phyloP scores from a whole-genome alignment of 2,329 filamentous ascomycete genomes.

The Aspergillus tamarii region DNA sequence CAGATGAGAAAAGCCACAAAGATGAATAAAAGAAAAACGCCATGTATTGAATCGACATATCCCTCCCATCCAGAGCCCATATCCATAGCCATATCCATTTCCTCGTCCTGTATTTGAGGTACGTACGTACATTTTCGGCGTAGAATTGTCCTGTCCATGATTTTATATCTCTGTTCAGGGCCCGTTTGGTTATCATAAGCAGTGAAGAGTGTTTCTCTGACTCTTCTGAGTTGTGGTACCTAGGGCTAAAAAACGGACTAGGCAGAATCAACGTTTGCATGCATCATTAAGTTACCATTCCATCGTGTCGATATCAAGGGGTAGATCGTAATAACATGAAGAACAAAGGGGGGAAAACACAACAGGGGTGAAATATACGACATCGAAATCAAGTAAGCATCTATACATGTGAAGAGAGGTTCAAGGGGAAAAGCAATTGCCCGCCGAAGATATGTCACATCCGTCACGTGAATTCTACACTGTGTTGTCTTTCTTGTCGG shows the following conservation, averaged over 20 bases:
- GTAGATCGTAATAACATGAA: conserved; percentile 1
- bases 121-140: neutral
- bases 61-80: neutral
- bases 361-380: neutral
- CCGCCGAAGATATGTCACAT: neutral
- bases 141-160: neutral
- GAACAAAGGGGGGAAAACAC: neutral
- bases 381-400: neutral
- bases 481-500: conserved; percentile 48
- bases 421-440: neutral
- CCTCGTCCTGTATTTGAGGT: neutral
- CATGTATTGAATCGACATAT: neutral
- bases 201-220: neutral
- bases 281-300: conserved; percentile 6
- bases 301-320: conserved; percentile 1
- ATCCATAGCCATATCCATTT: neutral
- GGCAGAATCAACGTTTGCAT: neutral
- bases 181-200: neutral
- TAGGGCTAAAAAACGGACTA: neutral
- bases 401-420: conserved; percentile 4
- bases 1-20: neutral
- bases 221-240: neutral
- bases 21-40: neutral
- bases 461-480: conserved; percentile 53
- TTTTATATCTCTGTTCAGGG: neutral